Conservation (phyloP, 164 flowering plant genomes). For the Umbilicus rupestris region DNA sequence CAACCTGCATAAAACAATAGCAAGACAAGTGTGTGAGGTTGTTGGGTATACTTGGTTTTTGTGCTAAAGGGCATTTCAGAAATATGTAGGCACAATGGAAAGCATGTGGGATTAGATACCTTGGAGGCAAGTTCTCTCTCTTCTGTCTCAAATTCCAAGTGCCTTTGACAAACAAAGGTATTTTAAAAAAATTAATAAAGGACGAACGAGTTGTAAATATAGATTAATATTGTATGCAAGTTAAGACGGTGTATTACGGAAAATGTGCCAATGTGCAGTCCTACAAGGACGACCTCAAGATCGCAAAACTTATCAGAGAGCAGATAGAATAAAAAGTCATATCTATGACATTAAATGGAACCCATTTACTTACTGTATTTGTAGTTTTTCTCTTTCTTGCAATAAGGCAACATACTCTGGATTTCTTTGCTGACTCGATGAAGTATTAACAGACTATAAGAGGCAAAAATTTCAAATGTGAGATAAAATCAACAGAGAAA, state of each 20-base stretch:
- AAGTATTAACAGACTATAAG: conserved; percentile 25
- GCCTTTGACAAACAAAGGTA: conserved; percentile 29
- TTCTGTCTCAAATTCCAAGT: conserved; percentile 40
- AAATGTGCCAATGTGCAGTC: neutral
- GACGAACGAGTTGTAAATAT: neutral
- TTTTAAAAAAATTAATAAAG: neutral
- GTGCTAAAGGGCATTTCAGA: neutral
- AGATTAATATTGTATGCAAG: neutral
- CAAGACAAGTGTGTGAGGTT: neutral
- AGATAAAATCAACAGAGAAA: neutral
- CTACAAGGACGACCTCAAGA: neutral
- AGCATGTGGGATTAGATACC: conserved; percentile 27
- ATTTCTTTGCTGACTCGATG: conserved; percentile 19
- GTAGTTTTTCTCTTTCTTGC: conserved; percentile 54
- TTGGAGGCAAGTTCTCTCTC: conserved; percentile 42
- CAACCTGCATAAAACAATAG: neutral
- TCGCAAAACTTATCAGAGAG: neutral
- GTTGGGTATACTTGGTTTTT: neutral
- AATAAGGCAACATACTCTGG: conserved; percentile 28
- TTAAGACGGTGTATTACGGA: neutral
- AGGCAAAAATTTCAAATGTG: neutral
- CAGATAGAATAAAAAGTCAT: neutral
- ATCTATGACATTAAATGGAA: neutral
- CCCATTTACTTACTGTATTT: conserved; percentile 38
- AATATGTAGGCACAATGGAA: neutral